These are phyloP conservation scores for Kodamaea anthophila DNA, from an alignment of 1,139 yeast genomes.

Conservation along the genomic window DNA sequence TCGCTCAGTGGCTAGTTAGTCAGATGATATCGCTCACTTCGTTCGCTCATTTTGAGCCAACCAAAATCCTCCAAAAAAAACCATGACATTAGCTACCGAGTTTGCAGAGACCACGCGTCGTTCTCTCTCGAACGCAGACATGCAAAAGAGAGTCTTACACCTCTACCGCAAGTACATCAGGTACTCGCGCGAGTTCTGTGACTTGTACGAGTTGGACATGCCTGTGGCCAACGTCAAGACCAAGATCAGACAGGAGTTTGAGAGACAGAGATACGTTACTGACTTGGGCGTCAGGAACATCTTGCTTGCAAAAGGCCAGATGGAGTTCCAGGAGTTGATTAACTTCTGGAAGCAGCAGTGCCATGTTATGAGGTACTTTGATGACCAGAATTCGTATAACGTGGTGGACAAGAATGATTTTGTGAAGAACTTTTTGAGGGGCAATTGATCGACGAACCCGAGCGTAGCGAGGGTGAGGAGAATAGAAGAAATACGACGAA, in stretches of 20 bases:
- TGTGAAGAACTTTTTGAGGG: constrained; percentile 69
- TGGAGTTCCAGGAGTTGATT: constrained; percentile 85
- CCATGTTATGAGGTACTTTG: constrained; percentile 79
- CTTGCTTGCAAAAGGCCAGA: constrained; percentile 74
- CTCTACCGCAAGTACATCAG: constrained; percentile 70
- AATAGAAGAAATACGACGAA: neutral
- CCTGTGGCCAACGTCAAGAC: constrained; percentile 80
- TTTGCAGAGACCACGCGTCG: constrained; percentile 79
- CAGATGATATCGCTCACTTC: too few relatives aligned
- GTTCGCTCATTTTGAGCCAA: constrained; percentile 18
- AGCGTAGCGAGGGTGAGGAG: too few relatives aligned
- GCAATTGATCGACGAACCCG: constrained; percentile 20
- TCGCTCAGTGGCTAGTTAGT: too few relatives aligned
- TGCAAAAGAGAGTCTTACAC: constrained; percentile 59
- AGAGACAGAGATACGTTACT: constrained; percentile 69
- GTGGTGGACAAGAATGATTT: constrained; percentile 48
- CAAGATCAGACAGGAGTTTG: constrained; percentile 84
- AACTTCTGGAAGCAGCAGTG: constrained; percentile 91
- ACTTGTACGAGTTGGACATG: constrained; percentile 73
- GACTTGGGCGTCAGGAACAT: constrained; percentile 64
- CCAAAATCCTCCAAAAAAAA: constrained; percentile 19
- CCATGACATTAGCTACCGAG: constrained; percentile 67
- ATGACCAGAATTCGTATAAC: constrained; percentile 52
- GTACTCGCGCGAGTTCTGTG: constrained; percentile 56
- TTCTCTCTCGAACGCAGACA: constrained; percentile 55